A percentile compares a stretch with the other conserved stretches of the same genome.
Conservation (phyloP, 2,329 filamentous ascomycete genomes). For the Trichoderma sp. region DNA sequence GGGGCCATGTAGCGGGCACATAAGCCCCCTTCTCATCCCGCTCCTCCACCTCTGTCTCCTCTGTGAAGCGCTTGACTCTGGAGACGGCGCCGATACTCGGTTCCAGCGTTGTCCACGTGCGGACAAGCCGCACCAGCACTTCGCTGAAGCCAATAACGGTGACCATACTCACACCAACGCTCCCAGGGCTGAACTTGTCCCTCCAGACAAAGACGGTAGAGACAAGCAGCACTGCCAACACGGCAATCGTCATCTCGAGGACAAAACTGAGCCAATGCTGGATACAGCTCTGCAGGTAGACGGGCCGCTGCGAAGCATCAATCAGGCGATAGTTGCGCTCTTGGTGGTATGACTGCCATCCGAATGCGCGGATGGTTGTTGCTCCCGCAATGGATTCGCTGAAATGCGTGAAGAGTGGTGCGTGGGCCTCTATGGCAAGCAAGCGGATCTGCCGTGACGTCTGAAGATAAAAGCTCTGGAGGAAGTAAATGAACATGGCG, state of each 20-base stretch:
- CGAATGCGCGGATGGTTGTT: constrained; percentile 28
- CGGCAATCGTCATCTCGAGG: constrained; percentile 50
- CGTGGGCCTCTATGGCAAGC: constrained; percentile 28
- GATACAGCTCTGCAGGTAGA: constrained; percentile 50
- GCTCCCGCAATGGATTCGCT: constrained; percentile 26
- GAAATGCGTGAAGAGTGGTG: constrained; percentile 28
- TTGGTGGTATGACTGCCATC: constrained; percentile 23
- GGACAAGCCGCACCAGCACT: constrained; percentile 38
- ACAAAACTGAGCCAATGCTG: constrained; percentile 54
- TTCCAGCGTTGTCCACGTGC: constrained; percentile 39
- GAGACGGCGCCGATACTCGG: constrained; percentile 43
- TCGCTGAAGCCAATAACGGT: constrained; percentile 38
- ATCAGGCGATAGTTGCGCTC: constrained; percentile 35
- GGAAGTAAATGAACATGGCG: constrained; percentile 11
- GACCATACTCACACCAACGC: constrained; percentile 36
- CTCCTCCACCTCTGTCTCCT: constrained; percentile 32
- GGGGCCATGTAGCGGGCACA: constrained; percentile 38
- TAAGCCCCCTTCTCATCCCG: constrained; percentile 19
- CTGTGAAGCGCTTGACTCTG: constrained; percentile 41
- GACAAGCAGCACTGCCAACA: constrained; percentile 51
- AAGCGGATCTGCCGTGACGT: constrained; percentile 28
- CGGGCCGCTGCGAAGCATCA: constrained; percentile 38
- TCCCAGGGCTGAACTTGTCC: constrained; percentile 36
- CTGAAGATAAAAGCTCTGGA: constrained; percentile 34
- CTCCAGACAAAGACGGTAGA: constrained; percentile 44